phyloP scores from a whole-genome alignment of 1,139 yeast genomes.

The Candida sp. region DNA sequence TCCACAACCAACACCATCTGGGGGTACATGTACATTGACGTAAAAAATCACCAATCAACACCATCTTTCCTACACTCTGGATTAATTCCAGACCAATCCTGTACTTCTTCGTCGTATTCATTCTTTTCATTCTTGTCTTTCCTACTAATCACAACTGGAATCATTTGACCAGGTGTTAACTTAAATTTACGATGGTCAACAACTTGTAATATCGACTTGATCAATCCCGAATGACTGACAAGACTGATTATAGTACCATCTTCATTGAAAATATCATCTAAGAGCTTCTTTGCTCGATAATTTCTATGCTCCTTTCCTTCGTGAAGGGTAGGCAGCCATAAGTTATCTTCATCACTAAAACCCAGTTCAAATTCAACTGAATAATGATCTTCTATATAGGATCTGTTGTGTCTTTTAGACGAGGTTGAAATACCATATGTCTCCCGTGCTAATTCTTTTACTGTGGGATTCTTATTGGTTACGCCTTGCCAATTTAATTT shows the following conservation, averaged over 20 bases:
- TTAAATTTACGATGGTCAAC: constrained; percentile 16
- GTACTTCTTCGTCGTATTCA: background rate
- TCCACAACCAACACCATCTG: too few relatives aligned
- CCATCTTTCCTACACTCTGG: background rate
- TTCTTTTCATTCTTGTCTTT: background rate
- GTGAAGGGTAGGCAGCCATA: constrained; percentile 22
- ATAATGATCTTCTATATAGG: constrained; percentile 19
- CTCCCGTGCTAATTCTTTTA: constrained; percentile 34
- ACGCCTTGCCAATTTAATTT: constrained; percentile 21
- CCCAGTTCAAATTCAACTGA: constrained; percentile 24
- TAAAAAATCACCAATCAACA: too few relatives aligned
- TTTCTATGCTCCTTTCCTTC: constrained; percentile 24
- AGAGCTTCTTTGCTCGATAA: constrained; percentile 24
- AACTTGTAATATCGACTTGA: constrained; percentile 25
- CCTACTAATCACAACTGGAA: constrained; percentile 9
- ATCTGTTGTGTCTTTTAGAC: constrained; percentile 28
- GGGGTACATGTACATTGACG: too few relatives aligned
- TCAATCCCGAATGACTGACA: constrained; percentile 34
- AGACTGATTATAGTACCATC: constrained; percentile 28
- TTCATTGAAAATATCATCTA: constrained; percentile 26
- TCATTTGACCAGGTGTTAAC: constrained; percentile 9
- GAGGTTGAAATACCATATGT: constrained; percentile 36
- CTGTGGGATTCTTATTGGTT: constrained; percentile 15
- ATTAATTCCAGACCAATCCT: background rate
- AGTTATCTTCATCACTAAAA: constrained; percentile 24